Evolutionary conservation across 441 rosid genomes (phyloP).

Genomic region (Corymbia citriodora): DNA sequence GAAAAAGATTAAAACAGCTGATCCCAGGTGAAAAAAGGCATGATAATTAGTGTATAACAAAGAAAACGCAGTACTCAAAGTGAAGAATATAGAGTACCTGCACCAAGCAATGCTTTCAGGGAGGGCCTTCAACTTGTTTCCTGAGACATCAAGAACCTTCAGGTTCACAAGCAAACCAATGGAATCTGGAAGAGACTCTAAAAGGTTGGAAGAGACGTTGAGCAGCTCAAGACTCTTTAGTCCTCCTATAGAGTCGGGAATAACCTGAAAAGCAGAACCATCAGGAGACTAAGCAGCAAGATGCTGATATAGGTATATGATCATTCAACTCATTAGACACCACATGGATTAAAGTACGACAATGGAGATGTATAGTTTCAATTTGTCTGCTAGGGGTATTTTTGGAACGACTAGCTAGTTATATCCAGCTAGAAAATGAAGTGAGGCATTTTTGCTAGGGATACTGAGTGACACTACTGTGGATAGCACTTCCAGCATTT

Average conservation of each 20-base stretch:
- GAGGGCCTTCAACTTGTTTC: constrained; percentile 48
- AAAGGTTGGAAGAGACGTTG: constrained; percentile 40
- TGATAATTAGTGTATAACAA: neutral
- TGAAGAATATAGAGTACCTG: constrained; percentile 28
- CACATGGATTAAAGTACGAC: neutral
- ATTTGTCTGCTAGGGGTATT: neutral
- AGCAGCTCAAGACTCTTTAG: constrained; percentile 48
- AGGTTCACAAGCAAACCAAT: constrained; percentile 40
- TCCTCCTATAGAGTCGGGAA: constrained; percentile 58
- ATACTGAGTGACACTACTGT: neutral
- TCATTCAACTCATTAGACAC: neutral
- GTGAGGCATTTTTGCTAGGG: neutral
- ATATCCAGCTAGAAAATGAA: neutral
- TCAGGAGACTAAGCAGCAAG: neutral
- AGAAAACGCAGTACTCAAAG: neutral
- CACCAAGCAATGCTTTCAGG: constrained; percentile 58
- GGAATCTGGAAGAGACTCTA: constrained; percentile 43
- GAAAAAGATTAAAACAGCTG: neutral
- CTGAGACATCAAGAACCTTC: constrained; percentile 40
- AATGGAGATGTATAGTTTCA: neutral
- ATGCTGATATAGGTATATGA: neutral
- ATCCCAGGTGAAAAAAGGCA: neutral
- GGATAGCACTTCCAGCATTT: neutral
- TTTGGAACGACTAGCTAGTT: neutral
- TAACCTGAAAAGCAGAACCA: constrained; percentile 21